Base-by-base conservation (phyloP, 257 asterid species). In the Schizonepeta tenuifolia region DNA sequence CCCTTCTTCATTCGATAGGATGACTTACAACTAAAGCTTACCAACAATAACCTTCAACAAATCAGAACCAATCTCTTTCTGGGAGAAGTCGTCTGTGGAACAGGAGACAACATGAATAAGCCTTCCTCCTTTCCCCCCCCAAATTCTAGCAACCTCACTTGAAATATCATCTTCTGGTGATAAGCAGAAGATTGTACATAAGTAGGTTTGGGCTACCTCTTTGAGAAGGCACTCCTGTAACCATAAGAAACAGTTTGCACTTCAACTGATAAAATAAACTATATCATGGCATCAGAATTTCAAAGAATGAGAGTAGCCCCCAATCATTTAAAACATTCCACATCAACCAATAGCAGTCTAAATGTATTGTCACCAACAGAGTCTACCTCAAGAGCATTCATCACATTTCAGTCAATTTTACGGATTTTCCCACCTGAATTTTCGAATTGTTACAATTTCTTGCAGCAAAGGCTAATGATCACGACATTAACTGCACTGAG, bases 21-120 rank as follows among this genome's bases (percentile, higher is more conserved):
- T 12, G 74, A 65, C 50, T 18, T 43, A 65, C 44, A 66, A 74
- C 69, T 63, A 31, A 77, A 69, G 82, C 91, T 89, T 77, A 94
- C 97, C 83, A 54, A 91, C 82, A 62, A 85, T 72, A 69, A 79
- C 81, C 67, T 82, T 78, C 76, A 94, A 58, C 95, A 89, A 81
- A 68, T 80, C 81, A 74, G 89, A 77, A 70, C 72, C 78, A 68
- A 41, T 78, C 40, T 65, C 77, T 47, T 68, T 79, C 64, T 66
- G 75, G 59, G 49, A 65, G 40, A 79, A 74, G 63, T 80, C 84
- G 72, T 80, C 79, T 56, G 77, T 69, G 78, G 54, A 56, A 83
- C 81, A 49, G 74, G 91, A 80, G 69, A 89, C 67, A 18, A 94
- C 86, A 77, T 86, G 85, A 69, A 89, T 38, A 74, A 74, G 70